Conservation (phyloP, 2,329 filamentous ascomycete genomes). For the Pseudocercospora macadamiae region DNA sequence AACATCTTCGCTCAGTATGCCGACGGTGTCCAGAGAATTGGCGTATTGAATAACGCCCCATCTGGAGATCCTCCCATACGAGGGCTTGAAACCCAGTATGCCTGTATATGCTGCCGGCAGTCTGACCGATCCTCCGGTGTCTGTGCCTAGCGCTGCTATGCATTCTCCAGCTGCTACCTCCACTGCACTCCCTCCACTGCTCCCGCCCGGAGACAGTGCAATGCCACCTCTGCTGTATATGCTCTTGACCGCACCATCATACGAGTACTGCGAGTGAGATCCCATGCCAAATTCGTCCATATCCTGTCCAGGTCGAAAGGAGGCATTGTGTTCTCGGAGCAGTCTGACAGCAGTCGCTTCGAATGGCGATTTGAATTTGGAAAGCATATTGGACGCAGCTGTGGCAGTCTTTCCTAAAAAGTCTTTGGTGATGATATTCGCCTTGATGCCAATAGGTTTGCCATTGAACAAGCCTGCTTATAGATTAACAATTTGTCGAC, state of each 20-base stretch:
- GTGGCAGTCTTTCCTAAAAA: conserved; percentile 60
- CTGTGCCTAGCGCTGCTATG: conserved; percentile 79
- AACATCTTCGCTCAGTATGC: conserved; percentile 66
- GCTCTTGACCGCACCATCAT: conserved; percentile 66
- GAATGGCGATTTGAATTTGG: conserved; percentile 71
- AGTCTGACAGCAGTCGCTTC: conserved; percentile 78
- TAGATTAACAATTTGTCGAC: background rate
- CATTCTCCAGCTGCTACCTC: conserved; percentile 70
- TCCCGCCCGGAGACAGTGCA: conserved; percentile 74
- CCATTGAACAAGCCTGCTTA: conserved; percentile 27
- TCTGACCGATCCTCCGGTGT: conserved; percentile 87
- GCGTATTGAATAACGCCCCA: conserved; percentile 89
- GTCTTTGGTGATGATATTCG: conserved; percentile 53
- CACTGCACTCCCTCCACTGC: conserved; percentile 90
- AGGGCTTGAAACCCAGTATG: conserved; percentile 84
- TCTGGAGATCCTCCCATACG: conserved; percentile 82
- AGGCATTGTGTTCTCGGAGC: conserved; percentile 64
- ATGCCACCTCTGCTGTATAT: conserved; percentile 41
- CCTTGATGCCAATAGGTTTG: conserved; percentile 51
- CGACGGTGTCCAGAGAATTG: conserved; percentile 90
- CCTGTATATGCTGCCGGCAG: conserved; percentile 87
- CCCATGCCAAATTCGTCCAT: conserved; percentile 98
- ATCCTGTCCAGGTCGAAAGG: conserved; percentile 71
- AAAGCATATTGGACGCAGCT: conserved; percentile 76
- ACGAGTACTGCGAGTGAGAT: conserved; percentile 73